Percentiles rank a stretch among this genome's conserved stretches.
phyloP scores from a whole-genome alignment of 2,329 filamentous ascomycete species.

The Aspergillus fumigatiaffinis region DNA sequence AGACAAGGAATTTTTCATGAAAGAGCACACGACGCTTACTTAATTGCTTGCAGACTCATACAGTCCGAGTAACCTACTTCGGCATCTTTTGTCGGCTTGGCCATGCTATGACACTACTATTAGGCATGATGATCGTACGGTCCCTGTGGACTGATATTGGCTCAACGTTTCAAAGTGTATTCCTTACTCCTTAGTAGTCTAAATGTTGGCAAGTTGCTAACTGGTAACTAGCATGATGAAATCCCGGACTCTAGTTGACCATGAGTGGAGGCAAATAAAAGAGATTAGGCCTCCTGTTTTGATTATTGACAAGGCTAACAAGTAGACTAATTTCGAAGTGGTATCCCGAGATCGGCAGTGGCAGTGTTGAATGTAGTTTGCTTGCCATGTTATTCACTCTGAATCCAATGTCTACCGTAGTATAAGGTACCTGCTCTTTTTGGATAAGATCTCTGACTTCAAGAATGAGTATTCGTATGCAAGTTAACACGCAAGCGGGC shows the following conservation, averaged over 20 bases:
- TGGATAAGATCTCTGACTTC: not conserved
- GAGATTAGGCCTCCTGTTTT: constrained; percentile 20
- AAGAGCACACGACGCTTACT: constrained; percentile 16
- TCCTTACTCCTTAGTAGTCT: not conserved
- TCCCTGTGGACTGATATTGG: not conserved
- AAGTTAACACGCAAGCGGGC: not conserved
- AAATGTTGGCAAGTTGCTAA: not conserved
- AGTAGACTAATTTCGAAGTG: constrained; percentile 5
- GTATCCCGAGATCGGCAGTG: constrained; percentile 28
- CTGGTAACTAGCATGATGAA: not conserved
- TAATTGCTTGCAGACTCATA: not conserved
- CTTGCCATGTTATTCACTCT: not conserved
- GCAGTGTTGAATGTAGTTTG: constrained; percentile 15
- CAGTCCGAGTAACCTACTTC: not conserved
- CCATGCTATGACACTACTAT: not conserved
- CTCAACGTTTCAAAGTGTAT: not conserved
- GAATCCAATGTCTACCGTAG: not conserved
- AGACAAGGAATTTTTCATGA: constrained; percentile 15
- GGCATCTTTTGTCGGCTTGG: not conserved
- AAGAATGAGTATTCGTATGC: not conserved
- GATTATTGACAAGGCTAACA: not conserved
- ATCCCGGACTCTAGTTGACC: not conserved
- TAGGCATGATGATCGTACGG: not conserved
- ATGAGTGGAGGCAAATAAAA: not conserved
- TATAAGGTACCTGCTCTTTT: not conserved